phyloP scores from a whole-genome alignment of 495 filamentous ascomycete genomes.

The Xylaria flabelliformis region DNA sequence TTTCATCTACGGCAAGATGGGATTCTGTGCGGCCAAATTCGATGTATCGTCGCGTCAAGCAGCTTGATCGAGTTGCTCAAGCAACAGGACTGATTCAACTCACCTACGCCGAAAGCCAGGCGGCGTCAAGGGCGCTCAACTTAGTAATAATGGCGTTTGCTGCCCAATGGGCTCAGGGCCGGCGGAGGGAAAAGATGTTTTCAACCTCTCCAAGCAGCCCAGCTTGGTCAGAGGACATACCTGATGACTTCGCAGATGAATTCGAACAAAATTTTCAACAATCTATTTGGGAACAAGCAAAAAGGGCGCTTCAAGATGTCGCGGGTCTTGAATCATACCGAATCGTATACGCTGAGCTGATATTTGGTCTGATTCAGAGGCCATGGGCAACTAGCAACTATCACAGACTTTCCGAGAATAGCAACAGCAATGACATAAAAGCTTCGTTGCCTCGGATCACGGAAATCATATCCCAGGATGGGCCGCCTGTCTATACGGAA shows the following conservation, averaged over 20 bases:
- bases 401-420: conserved; percentile 5
- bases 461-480: conserved; percentile 47
- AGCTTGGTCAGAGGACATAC: conserved; percentile 17
- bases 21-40: conserved; percentile 52
- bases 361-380: conserved; percentile 54
- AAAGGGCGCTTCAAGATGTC: conserved; percentile 44
- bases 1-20: conserved; percentile 35
- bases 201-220: not conserved
- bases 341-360: conserved; percentile 53
- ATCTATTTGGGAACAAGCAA: conserved; percentile 54
- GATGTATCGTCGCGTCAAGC: conserved; percentile 52
- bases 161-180: conserved; percentile 51
- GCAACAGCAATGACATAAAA: not conserved
- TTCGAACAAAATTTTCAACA: conserved; percentile 49
- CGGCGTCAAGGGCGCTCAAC: conserved; percentile 48
- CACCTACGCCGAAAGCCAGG: conserved; percentile 45
- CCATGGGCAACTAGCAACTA: conserved; percentile 35
- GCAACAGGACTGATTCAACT: conserved; percentile 41
- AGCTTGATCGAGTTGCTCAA: conserved; percentile 46
- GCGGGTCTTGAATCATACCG: conserved; percentile 51
- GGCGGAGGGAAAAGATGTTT: conserved; percentile 30
- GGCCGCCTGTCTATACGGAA: conserved; percentile 49
- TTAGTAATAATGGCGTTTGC: conserved; percentile 55
- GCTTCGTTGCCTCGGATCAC: conserved; percentile 23
- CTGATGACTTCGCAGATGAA: conserved; percentile 13